Evolutionary conservation across 352 stramenopile genomes (phyloP).

Genomic region (Plasmopara muralis): DNA sequence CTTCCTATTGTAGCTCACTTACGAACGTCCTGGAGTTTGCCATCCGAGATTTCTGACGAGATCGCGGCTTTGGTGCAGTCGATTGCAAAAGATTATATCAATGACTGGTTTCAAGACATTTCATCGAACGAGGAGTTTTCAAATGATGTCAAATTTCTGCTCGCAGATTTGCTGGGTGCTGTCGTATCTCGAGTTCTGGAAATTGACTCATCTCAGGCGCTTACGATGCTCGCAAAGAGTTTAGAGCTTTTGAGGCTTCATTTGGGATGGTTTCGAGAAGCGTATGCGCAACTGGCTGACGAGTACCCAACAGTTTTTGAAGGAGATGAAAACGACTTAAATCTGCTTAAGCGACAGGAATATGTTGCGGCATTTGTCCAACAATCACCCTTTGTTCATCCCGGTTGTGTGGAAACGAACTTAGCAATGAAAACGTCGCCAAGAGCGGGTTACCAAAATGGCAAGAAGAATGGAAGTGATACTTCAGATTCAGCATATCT

Average conservation of each 20-base stretch:
- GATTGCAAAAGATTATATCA: slow-evolving; percentile 54
- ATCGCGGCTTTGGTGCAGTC: slow-evolving; percentile 44
- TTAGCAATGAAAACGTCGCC: background rate
- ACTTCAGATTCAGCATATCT: slow-evolving; percentile 50
- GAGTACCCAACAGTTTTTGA: slow-evolving; percentile 53
- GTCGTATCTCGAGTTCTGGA: slow-evolving; percentile 50
- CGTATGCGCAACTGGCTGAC: slow-evolving; percentile 57
- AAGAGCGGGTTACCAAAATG: slow-evolving; percentile 1
- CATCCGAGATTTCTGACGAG: slow-evolving; percentile 53
- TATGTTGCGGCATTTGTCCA: slow-evolving; percentile 52
- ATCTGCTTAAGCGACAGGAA: slow-evolving; percentile 47
- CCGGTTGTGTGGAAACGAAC: slow-evolving; percentile 36
- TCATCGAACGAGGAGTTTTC: slow-evolving; percentile 65
- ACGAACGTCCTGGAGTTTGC: slow-evolving; percentile 49
- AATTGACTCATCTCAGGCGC: slow-evolving; percentile 60
- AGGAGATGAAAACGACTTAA: slow-evolving; percentile 43
- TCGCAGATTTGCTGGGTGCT: slow-evolving; percentile 57
- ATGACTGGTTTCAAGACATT: slow-evolving; percentile 58
- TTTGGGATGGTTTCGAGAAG: slow-evolving; percentile 73
- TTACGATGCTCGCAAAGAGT: slow-evolving; percentile 52
- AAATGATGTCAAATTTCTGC: slow-evolving; percentile 52
- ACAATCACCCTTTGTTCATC: slow-evolving; percentile 55
- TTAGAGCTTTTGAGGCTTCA: slow-evolving; percentile 65
- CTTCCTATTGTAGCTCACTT: slow-evolving; percentile 55
- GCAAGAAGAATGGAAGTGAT: slow-evolving; percentile 27